phyloP scores from a whole-genome alignment of 495 filamentous ascomycete genomes.

The Neurospora sp. region DNA sequence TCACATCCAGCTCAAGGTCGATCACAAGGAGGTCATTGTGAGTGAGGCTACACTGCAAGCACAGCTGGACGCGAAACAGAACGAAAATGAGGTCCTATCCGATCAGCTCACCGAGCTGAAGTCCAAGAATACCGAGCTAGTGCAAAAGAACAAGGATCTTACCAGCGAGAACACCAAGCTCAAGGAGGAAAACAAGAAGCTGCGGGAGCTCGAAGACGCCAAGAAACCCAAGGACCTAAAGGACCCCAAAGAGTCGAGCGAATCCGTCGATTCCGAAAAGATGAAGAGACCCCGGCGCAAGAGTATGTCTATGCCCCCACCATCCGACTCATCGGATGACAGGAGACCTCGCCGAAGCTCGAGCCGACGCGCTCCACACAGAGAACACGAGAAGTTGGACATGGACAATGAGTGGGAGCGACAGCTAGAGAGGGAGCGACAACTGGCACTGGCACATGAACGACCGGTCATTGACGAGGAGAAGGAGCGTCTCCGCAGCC shows the following conservation, averaged over 20 bases:
- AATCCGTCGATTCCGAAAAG: background rate
- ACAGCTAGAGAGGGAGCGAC: constrained; percentile 7
- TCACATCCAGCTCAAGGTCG: constrained; percentile 41
- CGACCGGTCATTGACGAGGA: constrained; percentile 10
- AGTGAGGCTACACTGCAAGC: constrained; percentile 59
- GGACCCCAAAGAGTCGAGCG: background rate
- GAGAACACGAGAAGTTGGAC: constrained; percentile 9
- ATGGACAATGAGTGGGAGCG: constrained; percentile 13
- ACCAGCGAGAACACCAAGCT: constrained; percentile 80
- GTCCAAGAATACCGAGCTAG: constrained; percentile 51
- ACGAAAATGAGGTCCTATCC: constrained; percentile 56
- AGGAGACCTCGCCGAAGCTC: constrained; percentile 19
- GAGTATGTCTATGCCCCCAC: background rate
- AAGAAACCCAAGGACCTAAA: constrained; percentile 19
- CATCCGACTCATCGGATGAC: constrained; percentile 15
- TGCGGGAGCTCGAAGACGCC: constrained; percentile 69
- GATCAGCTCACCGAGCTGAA: background rate
- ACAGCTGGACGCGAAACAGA: constrained; percentile 71
- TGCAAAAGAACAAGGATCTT: constrained; percentile 76
- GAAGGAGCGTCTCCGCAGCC: constrained; percentile 19
- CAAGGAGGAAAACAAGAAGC: constrained; percentile 67
- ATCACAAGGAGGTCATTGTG: constrained; percentile 49
- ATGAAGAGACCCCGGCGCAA: constrained; percentile 2
- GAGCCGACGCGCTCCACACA: constrained; percentile 12
- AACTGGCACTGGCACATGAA: constrained; percentile 8